Conservation (phyloP, 106 monocot species). For the Gastrodia elata region DNA sequence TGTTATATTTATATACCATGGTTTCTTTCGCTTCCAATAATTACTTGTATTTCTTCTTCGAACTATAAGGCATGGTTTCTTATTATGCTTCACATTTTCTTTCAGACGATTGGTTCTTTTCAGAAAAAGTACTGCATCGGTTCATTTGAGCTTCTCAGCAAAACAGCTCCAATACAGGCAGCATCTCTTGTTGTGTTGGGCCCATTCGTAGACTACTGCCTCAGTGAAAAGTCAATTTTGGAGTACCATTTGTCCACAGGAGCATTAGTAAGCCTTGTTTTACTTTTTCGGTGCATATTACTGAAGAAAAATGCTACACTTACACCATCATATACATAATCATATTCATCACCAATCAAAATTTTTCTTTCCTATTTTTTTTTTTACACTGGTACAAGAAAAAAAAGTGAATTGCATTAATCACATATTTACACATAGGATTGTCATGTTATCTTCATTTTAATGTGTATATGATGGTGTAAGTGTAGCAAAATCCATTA, state of each 20-base stretch:
- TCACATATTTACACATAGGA: too few species aligned
- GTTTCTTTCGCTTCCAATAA: background rate
- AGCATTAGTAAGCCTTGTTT: constrained; percentile 36
- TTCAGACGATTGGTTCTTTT: constrained; percentile 65
- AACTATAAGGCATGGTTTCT: background rate
- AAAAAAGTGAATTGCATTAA: too few species aligned
- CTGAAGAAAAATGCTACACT: too few species aligned
- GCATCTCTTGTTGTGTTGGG: constrained; percentile 68
- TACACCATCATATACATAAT: too few species aligned
- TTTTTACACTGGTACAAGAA: too few species aligned
- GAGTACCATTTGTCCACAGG: constrained; percentile 48
- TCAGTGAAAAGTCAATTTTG: constrained; percentile 25
- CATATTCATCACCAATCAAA: too few species aligned
- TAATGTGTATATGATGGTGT: too few species aligned
- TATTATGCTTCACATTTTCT: background rate
- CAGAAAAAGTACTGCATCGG: constrained; percentile 67
- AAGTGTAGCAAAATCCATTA: too few species aligned
- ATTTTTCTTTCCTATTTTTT: too few species aligned
- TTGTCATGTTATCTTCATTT: too few species aligned
- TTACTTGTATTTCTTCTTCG: background rate
- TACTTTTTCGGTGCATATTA: background rate
- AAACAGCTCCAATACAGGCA: constrained; percentile 89
- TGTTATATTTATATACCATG: background rate
- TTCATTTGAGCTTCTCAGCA: constrained; percentile 74
- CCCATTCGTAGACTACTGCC: constrained; percentile 64